Evolutionary conservation across 2,329 filamentous ascomycete genomes (phyloP).

Genomic region (Colletotrichum liaoningense): DNA sequence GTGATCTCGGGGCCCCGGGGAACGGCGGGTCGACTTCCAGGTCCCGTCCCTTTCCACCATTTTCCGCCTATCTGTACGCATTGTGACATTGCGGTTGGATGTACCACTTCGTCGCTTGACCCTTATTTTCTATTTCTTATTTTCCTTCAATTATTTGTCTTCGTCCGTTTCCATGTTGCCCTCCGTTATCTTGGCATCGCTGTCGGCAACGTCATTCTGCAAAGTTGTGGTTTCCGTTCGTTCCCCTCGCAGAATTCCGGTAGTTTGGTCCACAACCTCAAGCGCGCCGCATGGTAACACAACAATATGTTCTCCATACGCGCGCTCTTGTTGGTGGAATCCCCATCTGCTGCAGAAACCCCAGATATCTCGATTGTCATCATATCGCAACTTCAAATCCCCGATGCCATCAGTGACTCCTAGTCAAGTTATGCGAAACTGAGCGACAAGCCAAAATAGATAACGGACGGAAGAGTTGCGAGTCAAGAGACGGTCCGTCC

Average conservation of each 20-base stretch:
- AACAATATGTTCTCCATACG: not conserved
- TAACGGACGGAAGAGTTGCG: not conserved
- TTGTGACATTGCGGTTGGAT: not conserved
- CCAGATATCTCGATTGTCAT: too few relatives aligned
- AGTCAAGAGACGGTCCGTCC: slow-evolving; percentile 24
- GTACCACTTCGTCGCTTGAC: not conserved
- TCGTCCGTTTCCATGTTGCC: not conserved
- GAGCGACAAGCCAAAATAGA: not conserved
- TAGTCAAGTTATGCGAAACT: not conserved
- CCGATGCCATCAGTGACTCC: not conserved
- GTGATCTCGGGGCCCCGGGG: slow-evolving; percentile 15
- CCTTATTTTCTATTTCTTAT: slow-evolving; percentile 3
- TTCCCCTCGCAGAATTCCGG: slow-evolving; percentile 3
- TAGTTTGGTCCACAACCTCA: not conserved
- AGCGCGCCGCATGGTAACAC: not conserved
- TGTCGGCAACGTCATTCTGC: not conserved
- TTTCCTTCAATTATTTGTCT: not conserved
- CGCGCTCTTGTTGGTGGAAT: not conserved
- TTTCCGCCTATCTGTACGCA: slow-evolving; percentile 1
- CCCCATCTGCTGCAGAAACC: not conserved
- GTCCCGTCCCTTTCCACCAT: not conserved
- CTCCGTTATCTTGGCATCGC: not conserved
- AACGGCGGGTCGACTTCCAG: slow-evolving; percentile 25
- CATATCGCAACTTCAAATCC: not conserved
- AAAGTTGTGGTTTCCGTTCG: not conserved